Conservation (phyloP, 2,329 filamentous ascomycete genomes). For the Aureobasidium sp. region DNA sequence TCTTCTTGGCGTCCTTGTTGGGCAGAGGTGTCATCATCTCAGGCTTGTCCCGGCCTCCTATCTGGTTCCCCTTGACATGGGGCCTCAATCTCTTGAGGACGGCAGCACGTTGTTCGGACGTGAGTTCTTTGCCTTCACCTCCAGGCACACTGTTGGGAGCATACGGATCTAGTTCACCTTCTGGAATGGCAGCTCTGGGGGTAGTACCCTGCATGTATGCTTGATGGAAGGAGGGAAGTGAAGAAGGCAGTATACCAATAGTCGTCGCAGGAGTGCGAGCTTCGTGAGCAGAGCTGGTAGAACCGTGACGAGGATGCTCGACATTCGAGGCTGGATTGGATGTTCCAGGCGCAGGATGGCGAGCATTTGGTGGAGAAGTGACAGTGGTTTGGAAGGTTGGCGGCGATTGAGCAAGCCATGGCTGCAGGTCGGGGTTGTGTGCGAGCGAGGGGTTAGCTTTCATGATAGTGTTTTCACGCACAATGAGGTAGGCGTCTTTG, state of each 20-base stretch:
- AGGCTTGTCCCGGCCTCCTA: constrained; percentile 33
- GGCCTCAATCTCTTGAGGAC: constrained; percentile 75
- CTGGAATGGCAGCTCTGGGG: constrained; percentile 32
- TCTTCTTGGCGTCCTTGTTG: constrained; percentile 39
- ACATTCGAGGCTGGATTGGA: constrained; percentile 17
- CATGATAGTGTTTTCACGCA: constrained; percentile 97
- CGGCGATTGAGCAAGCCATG: constrained; percentile 49
- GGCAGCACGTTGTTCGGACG: constrained; percentile 65
- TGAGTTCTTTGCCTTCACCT: constrained; percentile 28
- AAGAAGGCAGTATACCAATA: constrained; percentile 84
- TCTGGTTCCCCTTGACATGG: constrained; percentile 56
- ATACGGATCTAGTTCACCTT: constrained; percentile 42
- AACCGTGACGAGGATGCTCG: constrained; percentile 38
- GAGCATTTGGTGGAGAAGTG: constrained; percentile 26
- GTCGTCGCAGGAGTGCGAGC: constrained; percentile 55
- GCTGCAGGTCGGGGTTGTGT: constrained; percentile 41
- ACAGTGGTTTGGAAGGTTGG: constrained; percentile 39
- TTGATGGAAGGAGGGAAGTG: constrained; percentile 80
- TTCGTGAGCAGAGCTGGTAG: constrained; percentile 33
- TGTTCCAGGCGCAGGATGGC: constrained; percentile 16
- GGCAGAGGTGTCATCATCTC: constrained; percentile 50
- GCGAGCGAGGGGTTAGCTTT: constrained; percentile 67
- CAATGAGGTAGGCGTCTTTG: constrained; percentile 97
- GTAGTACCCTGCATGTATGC: constrained; percentile 70
- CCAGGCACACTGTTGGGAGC: constrained; percentile 28